Evolutionary conservation across 2,329 filamentous ascomycete genomes (phyloP).

Genomic region (Pyricularia sp.): DNA sequence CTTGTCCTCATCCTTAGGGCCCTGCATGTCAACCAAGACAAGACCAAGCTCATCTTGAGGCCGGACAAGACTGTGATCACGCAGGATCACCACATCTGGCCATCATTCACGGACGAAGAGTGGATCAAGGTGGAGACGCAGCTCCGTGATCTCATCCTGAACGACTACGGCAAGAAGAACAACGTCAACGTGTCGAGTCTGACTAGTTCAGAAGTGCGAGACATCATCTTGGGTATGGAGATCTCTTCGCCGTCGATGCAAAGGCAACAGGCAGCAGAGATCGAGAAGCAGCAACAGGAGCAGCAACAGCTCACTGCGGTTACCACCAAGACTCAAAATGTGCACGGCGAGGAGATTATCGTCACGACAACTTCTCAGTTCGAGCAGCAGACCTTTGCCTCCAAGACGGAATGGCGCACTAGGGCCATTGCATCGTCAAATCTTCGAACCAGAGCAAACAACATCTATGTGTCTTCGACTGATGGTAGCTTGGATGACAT

Average conservation of each 20-base stretch:
- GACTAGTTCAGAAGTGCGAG: constrained; percentile 91
- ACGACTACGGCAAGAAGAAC: constrained; percentile 99
- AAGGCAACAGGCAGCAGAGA: constrained; percentile 93
- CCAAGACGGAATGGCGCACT: constrained; percentile 97
- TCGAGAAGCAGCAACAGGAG: constrained; percentile 97
- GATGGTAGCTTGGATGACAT: constrained; percentile 73
- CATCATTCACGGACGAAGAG: constrained; percentile 81
- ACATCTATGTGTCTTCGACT: constrained; percentile 96
- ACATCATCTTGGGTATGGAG: constrained; percentile 99
- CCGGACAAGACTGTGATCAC: constrained; percentile 98
- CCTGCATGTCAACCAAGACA: constrained; percentile 94
- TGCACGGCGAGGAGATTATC: constrained; percentile 93
- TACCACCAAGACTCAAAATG: constrained; percentile 95
- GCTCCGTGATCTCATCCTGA: constrained; percentile 86
- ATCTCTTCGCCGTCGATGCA: constrained; percentile 97
- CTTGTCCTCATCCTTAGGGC: constrained; percentile 86
- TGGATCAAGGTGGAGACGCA: constrained; percentile 99
- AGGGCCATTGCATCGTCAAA: constrained; percentile 94
- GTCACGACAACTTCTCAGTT: constrained; percentile 97
- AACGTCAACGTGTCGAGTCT: constrained; percentile 97
- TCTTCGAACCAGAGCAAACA: constrained; percentile 83
- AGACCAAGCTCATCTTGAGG: constrained; percentile 88
- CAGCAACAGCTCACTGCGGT: constrained; percentile 92
- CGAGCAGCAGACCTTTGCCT: constrained; percentile 93
- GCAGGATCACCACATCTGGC: constrained; percentile 98